phyloP scores from a whole-genome alignment of 2,329 filamentous ascomycete species.

The Sporothrix brasiliensis region DNA sequence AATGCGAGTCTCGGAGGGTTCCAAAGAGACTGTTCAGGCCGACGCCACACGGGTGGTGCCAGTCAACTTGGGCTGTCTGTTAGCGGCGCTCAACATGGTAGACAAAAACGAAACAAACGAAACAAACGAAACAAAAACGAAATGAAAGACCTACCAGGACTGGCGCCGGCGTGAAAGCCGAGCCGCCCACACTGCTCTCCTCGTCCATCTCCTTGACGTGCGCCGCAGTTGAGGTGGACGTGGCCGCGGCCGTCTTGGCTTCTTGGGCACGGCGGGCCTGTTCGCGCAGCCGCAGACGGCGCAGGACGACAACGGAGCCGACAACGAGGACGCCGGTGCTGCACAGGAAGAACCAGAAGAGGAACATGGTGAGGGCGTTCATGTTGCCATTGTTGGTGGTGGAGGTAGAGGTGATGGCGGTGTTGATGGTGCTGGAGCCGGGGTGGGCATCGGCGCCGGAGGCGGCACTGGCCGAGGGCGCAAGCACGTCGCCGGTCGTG shows the following conservation, averaged over 20 bases:
- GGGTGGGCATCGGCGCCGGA: neutral
- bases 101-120: neutral
- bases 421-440: conserved; percentile 10
- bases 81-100: neutral
- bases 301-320: conserved; percentile 28
- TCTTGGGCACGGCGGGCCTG: neutral
- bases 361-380: conserved; percentile 33
- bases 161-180: neutral
- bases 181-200: conserved; percentile 16
- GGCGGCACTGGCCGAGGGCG: neutral
- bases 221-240: neutral
- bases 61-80: neutral
- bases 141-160: neutral
- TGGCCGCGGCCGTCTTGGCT: neutral
- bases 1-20: too few relatives aligned
- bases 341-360: conserved; percentile 36
- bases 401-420: conserved; percentile 17
- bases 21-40: neutral
- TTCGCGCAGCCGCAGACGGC: conserved; percentile 31
- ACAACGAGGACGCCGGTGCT: conserved; percentile 30
- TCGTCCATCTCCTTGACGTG: conserved; percentile 16
- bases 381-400: conserved; percentile 26
- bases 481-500: neutral
- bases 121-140: too few relatives aligned
- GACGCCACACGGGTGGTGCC: conserved; percentile 12